Conservation (phyloP, 1,284 basidiomycete species). For the Puccinia triticina region DNA sequence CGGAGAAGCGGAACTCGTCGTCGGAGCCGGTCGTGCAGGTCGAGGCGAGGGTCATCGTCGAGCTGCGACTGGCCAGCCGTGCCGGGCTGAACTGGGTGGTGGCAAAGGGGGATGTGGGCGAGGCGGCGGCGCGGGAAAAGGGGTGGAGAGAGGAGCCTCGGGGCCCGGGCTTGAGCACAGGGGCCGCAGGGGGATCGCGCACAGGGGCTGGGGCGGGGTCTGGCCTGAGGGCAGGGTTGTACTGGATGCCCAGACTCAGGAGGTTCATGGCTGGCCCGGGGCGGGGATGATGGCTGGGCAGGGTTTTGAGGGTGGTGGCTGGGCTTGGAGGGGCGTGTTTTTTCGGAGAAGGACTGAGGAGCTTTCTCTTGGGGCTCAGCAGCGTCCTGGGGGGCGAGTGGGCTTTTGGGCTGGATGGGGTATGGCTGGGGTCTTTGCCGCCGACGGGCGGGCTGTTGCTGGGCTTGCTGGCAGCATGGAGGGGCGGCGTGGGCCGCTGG, state of each 20-base stretch:
- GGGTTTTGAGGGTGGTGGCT: neutral
- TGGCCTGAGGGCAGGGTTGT: neutral
- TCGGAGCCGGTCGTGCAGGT: neutral
- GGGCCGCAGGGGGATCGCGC: neutral
- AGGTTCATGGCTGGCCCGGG: neutral
- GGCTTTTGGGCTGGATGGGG: neutral
- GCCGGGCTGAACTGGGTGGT: neutral
- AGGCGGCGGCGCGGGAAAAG: no score
- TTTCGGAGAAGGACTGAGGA: neutral
- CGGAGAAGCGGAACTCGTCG: neutral
- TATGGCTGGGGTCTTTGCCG: neutral
- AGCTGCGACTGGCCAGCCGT: neutral
- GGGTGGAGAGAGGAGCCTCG: neutral
- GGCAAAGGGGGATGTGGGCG: no score
- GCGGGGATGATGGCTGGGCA: neutral
- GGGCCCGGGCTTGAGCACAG: neutral
- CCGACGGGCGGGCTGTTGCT: neutral
- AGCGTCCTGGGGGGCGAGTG: neutral
- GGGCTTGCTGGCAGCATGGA: no score
- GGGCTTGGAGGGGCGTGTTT: neutral
- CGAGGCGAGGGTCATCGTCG: constrained; percentile 2
- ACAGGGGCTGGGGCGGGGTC: neutral
- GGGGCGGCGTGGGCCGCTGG: neutral
- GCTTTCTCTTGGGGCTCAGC: neutral
- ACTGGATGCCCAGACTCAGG: constrained; percentile 3